Percentiles rank a stretch among this genome's conserved stretches.
Evolutionary conservation across 2,329 filamentous ascomycete species (phyloP).

Genomic region (Cladophialophora chaetospira): DNA sequence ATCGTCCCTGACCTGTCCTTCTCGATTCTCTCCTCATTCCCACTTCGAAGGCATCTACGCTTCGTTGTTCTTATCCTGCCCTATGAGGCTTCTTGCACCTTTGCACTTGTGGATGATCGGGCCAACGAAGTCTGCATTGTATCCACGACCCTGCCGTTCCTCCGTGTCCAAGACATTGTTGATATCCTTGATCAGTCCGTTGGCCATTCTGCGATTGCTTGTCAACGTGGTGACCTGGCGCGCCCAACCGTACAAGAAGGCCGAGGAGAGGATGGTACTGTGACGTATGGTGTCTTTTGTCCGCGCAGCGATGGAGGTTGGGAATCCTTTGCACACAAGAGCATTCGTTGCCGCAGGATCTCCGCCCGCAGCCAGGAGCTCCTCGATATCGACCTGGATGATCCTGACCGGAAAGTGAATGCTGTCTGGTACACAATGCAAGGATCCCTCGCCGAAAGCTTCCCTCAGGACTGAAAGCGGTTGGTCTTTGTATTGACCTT

Average conservation of each 20-base stretch:
- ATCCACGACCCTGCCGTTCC: conserved; percentile 44
- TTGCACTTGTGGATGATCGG: conserved; percentile 67
- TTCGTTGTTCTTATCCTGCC: conserved; percentile 68
- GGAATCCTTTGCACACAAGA: conserved; percentile 1
- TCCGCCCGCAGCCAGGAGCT: background rate
- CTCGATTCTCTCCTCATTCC: conserved; percentile 34
- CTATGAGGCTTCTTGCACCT: conserved; percentile 66
- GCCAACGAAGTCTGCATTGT: conserved; percentile 54
- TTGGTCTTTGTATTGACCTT: conserved; percentile 41
- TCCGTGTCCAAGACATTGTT: conserved; percentile 26
- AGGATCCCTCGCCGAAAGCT: conserved; percentile 16
- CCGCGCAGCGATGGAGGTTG: conserved; percentile 10
- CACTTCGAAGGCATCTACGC: too few relatives aligned
- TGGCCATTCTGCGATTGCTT: conserved; percentile 68
- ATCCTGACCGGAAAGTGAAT: conserved; percentile 64
- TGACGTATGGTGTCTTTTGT: conserved; percentile 42
- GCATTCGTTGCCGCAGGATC: background rate
- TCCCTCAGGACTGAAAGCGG: conserved; percentile 53
- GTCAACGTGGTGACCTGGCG: conserved; percentile 66
- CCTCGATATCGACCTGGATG: conserved; percentile 50
- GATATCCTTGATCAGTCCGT: conserved; percentile 58
- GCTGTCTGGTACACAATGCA: conserved; percentile 53
- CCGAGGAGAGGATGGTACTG: conserved; percentile 65
- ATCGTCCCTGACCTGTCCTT: conserved; percentile 18
- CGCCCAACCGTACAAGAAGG: conserved; percentile 73